Percentiles rank a stretch among this genome's conserved stretches.
These are phyloP conservation scores for Cladochytrium replicatum DNA, from an alignment of 192 early-diverging fungal species.

Conservation along the genomic window DNA sequence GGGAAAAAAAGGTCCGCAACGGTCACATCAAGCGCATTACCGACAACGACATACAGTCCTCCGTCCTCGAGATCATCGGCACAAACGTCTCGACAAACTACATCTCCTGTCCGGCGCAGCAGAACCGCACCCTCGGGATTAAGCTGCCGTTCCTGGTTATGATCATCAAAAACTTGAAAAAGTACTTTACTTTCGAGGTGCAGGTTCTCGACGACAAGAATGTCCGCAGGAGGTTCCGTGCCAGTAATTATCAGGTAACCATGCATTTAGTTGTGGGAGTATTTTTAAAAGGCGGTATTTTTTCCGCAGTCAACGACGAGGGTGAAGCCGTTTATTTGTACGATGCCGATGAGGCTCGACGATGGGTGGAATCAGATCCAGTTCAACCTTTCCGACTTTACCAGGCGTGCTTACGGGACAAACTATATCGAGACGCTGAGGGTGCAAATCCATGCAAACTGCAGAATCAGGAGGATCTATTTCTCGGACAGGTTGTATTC, in stretches of 20 bases:
- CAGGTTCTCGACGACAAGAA: constrained; percentile 79
- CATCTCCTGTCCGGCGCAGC: constrained; percentile 71
- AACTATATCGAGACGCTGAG: constrained; percentile 77
- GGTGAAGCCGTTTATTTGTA: constrained; percentile 78
- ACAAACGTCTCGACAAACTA: constrained; percentile 75
- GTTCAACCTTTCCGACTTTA: constrained; percentile 80
- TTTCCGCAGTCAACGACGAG: constrained; percentile 64
- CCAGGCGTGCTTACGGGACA: constrained; percentile 79
- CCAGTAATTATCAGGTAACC: constrained; percentile 89
- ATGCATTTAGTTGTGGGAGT: too few relatives aligned
- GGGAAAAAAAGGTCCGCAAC: constrained; percentile 57
- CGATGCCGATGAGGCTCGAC: constrained; percentile 88
- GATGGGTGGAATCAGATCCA: constrained; percentile 94
- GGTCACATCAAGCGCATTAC: constrained; percentile 67
- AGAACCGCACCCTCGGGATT: constrained; percentile 74
- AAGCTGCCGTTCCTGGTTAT: constrained; percentile 84
- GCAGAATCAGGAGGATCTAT: constrained; percentile 74
- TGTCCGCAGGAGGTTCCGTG: constrained; percentile 67
- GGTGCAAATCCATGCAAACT: constrained; percentile 87
- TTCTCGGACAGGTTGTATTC: constrained; percentile 85
- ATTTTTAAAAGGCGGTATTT: too few relatives aligned
- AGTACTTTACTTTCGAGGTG: constrained; percentile 89
- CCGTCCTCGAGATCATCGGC: constrained; percentile 70
- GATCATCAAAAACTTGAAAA: constrained; percentile 78
- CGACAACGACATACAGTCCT: constrained; percentile 73